A percentile compares a stretch with the other conserved stretches of the same genome.
These are phyloP conservation scores for Mycena haematopus DNA, from an alignment of 768 basidiomycete species.

Conservation along the genomic window DNA sequence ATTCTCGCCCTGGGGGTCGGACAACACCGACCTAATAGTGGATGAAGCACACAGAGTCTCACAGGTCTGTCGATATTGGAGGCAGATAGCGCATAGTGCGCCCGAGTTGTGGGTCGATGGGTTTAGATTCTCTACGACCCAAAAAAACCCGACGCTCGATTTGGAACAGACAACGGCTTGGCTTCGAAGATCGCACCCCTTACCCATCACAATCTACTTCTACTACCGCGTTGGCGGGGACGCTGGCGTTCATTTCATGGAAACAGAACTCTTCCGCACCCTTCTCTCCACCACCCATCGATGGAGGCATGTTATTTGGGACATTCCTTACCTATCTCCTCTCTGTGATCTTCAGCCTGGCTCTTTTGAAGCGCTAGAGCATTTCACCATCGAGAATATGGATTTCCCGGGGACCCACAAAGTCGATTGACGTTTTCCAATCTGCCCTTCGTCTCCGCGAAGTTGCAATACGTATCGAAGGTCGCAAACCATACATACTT, in stretches of 20 bases:
- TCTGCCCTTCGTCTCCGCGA: background rate
- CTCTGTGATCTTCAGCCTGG: background rate
- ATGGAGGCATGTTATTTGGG: background rate
- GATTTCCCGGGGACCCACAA: background rate
- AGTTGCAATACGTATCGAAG: background rate
- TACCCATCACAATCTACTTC: background rate
- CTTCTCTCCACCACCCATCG: background rate
- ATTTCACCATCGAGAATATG: background rate
- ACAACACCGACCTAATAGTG: background rate
- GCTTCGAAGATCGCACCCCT: background rate
- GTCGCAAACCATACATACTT: background rate
- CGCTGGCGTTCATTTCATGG: background rate
- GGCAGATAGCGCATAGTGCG: background rate
- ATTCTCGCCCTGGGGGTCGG: background rate
- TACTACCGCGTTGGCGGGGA: background rate
- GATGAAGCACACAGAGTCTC: background rate
- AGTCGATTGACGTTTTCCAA: background rate
- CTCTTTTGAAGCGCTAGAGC: background rate
- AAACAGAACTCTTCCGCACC: background rate
- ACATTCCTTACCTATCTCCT: background rate
- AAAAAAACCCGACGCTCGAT: background rate
- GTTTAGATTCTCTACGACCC: background rate
- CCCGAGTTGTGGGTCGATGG: background rate
- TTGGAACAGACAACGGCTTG: background rate
- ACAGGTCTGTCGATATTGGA: background rate